Evolutionary conservation across 345 rosid genomes (phyloP).

Genomic region (Gossypium herbaceum): DNA sequence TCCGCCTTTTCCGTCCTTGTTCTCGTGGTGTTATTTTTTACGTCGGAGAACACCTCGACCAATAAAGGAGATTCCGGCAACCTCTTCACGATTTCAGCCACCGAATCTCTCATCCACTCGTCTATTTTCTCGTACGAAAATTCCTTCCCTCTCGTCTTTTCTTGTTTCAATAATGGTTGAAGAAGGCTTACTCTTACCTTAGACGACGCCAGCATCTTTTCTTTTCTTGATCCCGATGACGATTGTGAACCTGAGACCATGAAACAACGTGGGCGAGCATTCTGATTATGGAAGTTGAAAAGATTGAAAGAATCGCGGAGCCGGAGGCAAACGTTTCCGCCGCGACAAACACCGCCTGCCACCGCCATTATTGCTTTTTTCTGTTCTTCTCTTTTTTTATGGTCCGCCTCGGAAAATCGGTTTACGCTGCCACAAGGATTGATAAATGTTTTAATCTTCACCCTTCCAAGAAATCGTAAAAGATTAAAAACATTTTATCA

Average conservation of each 20-base stretch:
- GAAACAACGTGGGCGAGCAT: background rate
- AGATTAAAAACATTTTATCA: background rate
- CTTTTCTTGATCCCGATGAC: background rate
- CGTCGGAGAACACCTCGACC: slow-evolving; percentile 51
- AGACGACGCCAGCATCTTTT: slow-evolving; percentile 19
- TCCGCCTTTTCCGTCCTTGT: slow-evolving; percentile 38
- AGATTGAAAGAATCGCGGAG: background rate
- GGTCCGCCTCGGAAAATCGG: background rate
- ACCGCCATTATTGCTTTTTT: slow-evolving; percentile 26
- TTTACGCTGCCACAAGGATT: background rate
- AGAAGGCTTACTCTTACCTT: background rate
- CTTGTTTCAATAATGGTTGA: slow-evolving; percentile 6
- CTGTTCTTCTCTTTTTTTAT: too few relatives aligned
- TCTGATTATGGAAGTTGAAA: background rate
- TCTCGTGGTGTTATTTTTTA: slow-evolving; percentile 15
- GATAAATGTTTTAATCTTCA: background rate
- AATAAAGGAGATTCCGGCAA: slow-evolving; percentile 56
- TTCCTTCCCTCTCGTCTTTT: slow-evolving; percentile 6
- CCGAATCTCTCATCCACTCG: slow-evolving; percentile 69
- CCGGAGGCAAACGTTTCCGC: slow-evolving; percentile 18
- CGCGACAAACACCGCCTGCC: slow-evolving; percentile 25
- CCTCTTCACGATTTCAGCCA: slow-evolving; percentile 66
- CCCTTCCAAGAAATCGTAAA: background rate
- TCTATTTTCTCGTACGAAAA: slow-evolving; percentile 44
- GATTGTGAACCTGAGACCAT: background rate